Percentiles rank a stretch among this genome's conserved stretches.
These are phyloP conservation scores for Trichoderma koningii DNA, from an alignment of 2,329 filamentous ascomycete species.

Conservation along the genomic window DNA sequence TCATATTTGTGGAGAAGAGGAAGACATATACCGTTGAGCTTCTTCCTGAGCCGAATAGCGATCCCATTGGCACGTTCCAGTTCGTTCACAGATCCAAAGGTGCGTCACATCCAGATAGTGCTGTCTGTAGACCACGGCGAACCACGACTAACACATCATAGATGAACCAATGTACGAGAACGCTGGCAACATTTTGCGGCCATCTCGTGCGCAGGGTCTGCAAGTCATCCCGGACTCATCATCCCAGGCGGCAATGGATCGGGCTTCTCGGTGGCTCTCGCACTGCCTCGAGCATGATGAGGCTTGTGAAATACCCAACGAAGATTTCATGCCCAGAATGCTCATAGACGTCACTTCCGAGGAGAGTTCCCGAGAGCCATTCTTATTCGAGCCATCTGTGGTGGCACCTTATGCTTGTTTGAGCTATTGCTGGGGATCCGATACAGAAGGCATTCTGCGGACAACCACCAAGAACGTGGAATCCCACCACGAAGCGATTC, in stretches of 20 bases:
- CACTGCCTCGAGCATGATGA: conserved; percentile 1
- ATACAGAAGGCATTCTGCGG: background rate
- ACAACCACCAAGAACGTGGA: background rate
- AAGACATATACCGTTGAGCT: background rate
- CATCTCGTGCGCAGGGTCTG: background rate
- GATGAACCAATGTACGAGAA: background rate
- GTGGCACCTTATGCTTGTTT: background rate
- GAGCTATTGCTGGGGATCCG: background rate
- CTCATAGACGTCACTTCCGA: background rate
- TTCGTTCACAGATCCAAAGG: background rate
- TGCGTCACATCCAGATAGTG: background rate
- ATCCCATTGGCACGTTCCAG: background rate
- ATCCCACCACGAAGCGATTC: background rate
- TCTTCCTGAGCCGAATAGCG: background rate
- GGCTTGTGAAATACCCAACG: background rate
- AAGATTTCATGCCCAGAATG: background rate
- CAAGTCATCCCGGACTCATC: background rate
- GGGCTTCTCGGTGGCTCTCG: background rate
- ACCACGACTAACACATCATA: background rate
- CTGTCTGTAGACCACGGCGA: too few species aligned
- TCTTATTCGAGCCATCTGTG: background rate
- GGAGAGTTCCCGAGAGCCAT: background rate
- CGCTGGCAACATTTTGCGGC: background rate
- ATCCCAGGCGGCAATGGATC: background rate
- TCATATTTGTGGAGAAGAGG: background rate